Percentiles rank a stretch among this genome's conserved stretches.
Conservation (phyloP, 495 filamentous ascomycete species). For the Daldinia vernicosa region DNA sequence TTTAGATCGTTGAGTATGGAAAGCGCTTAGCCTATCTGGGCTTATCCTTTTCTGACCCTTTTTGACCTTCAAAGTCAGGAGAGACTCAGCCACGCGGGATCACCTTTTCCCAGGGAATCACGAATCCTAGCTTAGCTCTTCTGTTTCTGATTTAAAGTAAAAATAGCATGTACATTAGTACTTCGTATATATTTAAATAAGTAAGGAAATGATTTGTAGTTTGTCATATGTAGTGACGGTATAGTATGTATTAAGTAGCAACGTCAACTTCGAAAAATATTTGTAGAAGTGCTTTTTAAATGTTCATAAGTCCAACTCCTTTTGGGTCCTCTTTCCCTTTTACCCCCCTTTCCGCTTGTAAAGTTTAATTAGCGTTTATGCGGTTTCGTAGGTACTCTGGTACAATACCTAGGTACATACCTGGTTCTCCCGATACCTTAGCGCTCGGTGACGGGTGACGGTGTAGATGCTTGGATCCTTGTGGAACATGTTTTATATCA, state of each 20-base stretch:
- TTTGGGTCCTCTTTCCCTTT: constrained; percentile 7
- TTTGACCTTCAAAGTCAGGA: neutral
- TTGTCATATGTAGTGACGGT: neutral
- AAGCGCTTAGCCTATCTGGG: constrained; percentile 29
- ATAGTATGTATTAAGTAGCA: neutral
- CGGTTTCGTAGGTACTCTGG: constrained; percentile 6
- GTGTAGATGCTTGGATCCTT: constrained; percentile 27
- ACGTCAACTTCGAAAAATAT: constrained; percentile 20
- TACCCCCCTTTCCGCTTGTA: constrained; percentile 22
- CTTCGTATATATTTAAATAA: neutral
- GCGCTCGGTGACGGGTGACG: constrained; percentile 24
- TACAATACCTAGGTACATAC: neutral
- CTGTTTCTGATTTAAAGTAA: constrained; percentile 15
- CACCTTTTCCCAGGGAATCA: constrained; percentile 25
- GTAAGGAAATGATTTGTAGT: neutral
- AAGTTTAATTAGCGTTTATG: constrained; percentile 43
- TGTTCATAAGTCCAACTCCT: constrained; percentile 2
- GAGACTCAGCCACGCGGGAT: constrained; percentile 37
- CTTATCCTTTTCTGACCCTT: constrained; percentile 7
- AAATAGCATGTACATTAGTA: constrained; percentile 8
- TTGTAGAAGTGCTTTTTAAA: constrained; percentile 20
- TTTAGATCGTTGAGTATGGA: neutral
- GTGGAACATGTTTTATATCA: constrained; percentile 37
- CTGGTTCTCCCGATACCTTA: constrained; percentile 7
- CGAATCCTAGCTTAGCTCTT: constrained; percentile 25